phyloP scores from a whole-genome alignment of 208 protist species.

The Wallacemonas rigidus region DNA sequence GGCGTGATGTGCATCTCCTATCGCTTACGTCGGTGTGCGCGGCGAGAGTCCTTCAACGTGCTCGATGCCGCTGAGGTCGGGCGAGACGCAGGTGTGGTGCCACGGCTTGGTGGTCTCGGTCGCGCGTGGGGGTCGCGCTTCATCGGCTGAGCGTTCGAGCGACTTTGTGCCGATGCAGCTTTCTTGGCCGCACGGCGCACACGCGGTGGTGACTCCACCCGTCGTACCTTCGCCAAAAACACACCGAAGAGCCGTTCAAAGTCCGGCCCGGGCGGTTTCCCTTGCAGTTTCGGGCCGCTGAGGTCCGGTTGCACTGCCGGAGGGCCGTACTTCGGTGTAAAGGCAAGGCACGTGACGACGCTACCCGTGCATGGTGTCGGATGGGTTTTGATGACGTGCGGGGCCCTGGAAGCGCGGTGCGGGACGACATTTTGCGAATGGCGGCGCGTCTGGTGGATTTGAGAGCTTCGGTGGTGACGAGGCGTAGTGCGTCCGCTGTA shows the following conservation, averaged over 20 bases:
- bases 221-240: not conserved
- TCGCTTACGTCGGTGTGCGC: conserved; percentile 1
- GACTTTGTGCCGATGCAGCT: not conserved
- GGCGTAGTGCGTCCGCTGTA: not conserved
- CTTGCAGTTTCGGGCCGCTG: not conserved
- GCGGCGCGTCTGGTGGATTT: not conserved
- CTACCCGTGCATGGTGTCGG: not conserved
- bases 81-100: not conserved
- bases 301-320: not conserved
- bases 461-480: not conserved
- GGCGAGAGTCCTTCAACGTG: not conserved
- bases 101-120: not conserved
- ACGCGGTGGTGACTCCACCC: not conserved
- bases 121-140: not conserved
- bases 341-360: not conserved
- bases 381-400: not conserved
- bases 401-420: no score
- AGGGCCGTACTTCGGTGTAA: not conserved
- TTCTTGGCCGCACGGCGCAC: not conserved
- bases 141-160: not conserved
- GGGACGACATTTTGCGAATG: no score
- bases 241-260: not conserved
- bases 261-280: not conserved
- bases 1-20: not conserved
- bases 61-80: not conserved